Evolutionary conservation across 768 basidiomycete species (phyloP).

Genomic region (Terana coerulea): DNA sequence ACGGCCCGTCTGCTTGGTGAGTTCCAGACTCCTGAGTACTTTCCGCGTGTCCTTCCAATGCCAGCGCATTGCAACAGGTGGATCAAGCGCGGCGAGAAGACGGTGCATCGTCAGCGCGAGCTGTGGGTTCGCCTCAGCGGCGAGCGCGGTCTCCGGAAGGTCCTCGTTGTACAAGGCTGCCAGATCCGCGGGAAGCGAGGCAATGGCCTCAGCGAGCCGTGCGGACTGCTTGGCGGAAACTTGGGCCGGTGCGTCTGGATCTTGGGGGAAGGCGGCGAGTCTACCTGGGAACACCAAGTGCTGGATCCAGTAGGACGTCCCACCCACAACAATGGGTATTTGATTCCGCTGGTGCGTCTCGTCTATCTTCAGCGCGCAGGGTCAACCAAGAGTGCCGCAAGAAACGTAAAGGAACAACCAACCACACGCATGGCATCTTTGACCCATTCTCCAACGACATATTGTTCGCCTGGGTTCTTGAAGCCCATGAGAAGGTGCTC

Average conservation of each 20-base stretch:
- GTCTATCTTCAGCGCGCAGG: slow-evolving; percentile 53
- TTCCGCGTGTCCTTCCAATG: slow-evolving; percentile 96
- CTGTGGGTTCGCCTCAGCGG: slow-evolving; percentile 43
- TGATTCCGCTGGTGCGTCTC: slow-evolving; percentile 59
- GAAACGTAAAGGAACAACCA: slow-evolving; percentile 27
- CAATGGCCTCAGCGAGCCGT: slow-evolving; percentile 29
- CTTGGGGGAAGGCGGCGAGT: slow-evolving; percentile 34
- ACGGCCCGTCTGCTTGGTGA: slow-evolving; percentile 68
- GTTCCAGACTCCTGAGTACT: slow-evolving; percentile 72
- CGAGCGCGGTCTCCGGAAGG: slow-evolving; percentile 59
- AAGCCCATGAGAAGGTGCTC: slow-evolving; percentile 89
- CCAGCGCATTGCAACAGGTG: slow-evolving; percentile 75
- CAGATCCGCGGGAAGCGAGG: slow-evolving; percentile 44
- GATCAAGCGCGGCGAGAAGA: slow-evolving; percentile 69
- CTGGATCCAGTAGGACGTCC: slow-evolving; percentile 97
- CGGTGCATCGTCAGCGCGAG: slow-evolving; percentile 60
- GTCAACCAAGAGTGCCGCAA: neutral
- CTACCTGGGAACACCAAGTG: slow-evolving; percentile 89
- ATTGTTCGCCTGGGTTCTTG: slow-evolving; percentile 83
- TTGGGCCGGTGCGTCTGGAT: neutral
- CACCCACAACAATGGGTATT: slow-evolving; percentile 90
- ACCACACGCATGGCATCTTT: slow-evolving; percentile 76
- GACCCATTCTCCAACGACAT: slow-evolving; percentile 85
- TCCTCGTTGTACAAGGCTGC: slow-evolving; percentile 45
- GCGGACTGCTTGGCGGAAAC: neutral